Evolutionary conservation across 176 grass and related monocot genomes (phyloP), one percentile per base, ranked within the genome.

Genomic region (Tillandsia leiboldiana): DNA sequence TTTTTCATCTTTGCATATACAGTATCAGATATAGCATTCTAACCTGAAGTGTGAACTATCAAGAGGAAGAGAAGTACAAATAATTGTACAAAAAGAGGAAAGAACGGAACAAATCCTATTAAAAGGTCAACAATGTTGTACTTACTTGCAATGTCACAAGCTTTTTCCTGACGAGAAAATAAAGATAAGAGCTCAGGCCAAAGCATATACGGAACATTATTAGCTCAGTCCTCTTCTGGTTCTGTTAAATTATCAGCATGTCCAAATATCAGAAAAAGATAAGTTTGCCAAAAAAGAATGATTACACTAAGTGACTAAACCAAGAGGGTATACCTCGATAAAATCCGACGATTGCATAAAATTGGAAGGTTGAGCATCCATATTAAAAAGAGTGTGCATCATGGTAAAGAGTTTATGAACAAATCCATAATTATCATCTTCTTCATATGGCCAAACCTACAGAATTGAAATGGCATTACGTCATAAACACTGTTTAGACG

Each of bases 401-500:
- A 87, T 82, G 66, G 73, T 76, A 80, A 97, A 97, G 22, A 97
- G 86, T 61, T 81, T 79, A 79, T 97, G 86, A 75, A 86, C 66
- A 79, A 90, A 85, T 23, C 93, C 87, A 77, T 77, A 84, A 48
- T 97, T 81, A 29, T 97, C 89, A 79, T 90, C 83, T 87, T 97
- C 93, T 79, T 90, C 89, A 0, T 92, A 97, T 12, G 93, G 65
- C 93, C 93, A 97, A 50, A 97, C 86, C 93, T 97, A 80, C 12
- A 63, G 51, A 84, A 56, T 71, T 42, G 10, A 63, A 12, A 42
- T 17, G 42, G 51, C 66, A 24, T 54, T 70, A 51, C 85, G 67
- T 58, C 8, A 79, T 70, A 8, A 23, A 12, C 49, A 48, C 14
- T 63, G 29, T 23, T 47, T 50, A 61, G 1, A 72, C 29, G 53